Evolutionary conservation across 1,284 basidiomycete genomes (phyloP), one percentile per base, ranked within the genome.

Genomic region (Thelephora terrestris): DNA sequence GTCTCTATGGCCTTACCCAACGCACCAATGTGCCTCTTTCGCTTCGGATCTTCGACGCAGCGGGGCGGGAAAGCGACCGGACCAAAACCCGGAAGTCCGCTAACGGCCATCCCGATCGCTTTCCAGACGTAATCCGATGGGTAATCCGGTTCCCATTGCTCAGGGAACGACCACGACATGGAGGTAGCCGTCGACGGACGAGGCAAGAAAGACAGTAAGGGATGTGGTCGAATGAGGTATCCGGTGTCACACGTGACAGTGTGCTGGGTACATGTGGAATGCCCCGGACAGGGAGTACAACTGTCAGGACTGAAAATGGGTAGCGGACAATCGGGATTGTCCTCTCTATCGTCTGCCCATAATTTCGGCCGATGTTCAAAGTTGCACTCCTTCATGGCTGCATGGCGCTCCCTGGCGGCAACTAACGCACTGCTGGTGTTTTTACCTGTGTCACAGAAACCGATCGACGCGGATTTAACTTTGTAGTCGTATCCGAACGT

Each of bases 231-330:
- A 36, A 88, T 70, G 54, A 94, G 67, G 62, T 84, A 91, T 24
- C 89, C 87, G 27, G 71, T 74, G 45, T 82, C 80, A 65, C 93
- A 97, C 2, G 70, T 70, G 43, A 87, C 69, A 45, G 74, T 73
- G 52, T 76, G 64, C 27, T 78, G 80, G 12, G 69, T 70, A 65
- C 93, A 97, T 17, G 69, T 69, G 2, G 82, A 94, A 63, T 92
- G 87, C 44, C 76, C 71, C 10, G 94, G 94, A 62, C 93, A 97
- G 14, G 81, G 78, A 2, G 86, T 82, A 66, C 93, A 97, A n/a
- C 72, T 59, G 27, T 78, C 71, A 0, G 91, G 83, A 48, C 71
- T 74, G 27, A 78, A 76, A 34, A 84, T 55, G 17, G 79, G 78
- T 35, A 80, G 47, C 42, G 82, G 73, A 61, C 79, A 81, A 2